phyloP scores from a whole-genome alignment of 2,329 filamentous ascomycete species.

The Epichloe sp. region DNA sequence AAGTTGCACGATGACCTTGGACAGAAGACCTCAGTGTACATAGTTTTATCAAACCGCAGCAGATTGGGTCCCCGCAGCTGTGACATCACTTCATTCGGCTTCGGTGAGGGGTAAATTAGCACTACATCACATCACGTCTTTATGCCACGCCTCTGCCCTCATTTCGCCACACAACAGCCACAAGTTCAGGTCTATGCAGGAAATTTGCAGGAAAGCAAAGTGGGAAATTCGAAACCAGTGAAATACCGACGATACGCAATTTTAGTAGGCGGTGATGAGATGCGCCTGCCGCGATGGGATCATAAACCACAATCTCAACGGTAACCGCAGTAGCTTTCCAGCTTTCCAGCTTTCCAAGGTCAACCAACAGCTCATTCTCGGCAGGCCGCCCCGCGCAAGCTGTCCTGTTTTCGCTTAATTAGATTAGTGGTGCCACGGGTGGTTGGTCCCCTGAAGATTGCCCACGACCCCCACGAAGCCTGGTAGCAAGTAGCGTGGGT shows the following conservation, averaged over 20 bases:
- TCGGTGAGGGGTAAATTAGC: not conserved
- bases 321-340: not conserved
- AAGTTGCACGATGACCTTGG: not conserved
- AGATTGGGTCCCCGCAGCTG: not conserved
- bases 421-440: not conserved
- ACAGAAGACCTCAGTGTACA: not conserved
- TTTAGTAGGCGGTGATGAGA: too few relatives aligned
- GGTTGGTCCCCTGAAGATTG: not conserved
- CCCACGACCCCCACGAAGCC: not conserved
- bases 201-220: not conserved
- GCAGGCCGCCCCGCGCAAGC: not conserved
- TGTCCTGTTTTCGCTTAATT: slow-evolving; percentile 4
- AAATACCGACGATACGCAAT: not conserved
- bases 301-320: not conserved
- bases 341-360: not conserved
- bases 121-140: not conserved
- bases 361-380: not conserved
- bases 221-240: not conserved
- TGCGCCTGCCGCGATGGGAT: too few relatives aligned
- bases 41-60: not conserved
- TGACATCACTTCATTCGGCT: not conserved
- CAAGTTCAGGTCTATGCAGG: not conserved
- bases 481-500: not conserved
- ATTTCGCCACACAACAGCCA: not conserved
- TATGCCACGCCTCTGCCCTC: not conserved